Evolutionary conservation across 1,139 yeast genomes (phyloP).

Genomic region (Ashbya aceris): DNA sequence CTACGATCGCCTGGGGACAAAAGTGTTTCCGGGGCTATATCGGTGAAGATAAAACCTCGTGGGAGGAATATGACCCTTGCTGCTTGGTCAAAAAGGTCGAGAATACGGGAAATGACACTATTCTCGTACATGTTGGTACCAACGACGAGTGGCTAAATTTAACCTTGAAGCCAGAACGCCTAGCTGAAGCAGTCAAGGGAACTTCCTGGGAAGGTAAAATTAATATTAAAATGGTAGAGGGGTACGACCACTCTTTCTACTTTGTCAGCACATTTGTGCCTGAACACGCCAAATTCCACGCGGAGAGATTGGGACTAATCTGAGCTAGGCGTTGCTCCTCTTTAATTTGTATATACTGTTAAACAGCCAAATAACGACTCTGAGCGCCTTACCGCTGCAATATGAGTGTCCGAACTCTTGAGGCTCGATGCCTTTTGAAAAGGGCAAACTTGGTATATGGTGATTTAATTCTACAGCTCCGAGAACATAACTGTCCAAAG

Average conservation of each 20-base stretch:
- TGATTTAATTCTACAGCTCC: no score
- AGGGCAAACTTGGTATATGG: no score
- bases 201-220: constrained; percentile 54
- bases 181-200: constrained; percentile 55
- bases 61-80: constrained; percentile 79
- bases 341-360: background rate
- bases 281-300: constrained; percentile 83
- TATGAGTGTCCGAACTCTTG: no score
- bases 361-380: background rate
- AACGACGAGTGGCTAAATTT: constrained; percentile 61
- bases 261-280: constrained; percentile 74
- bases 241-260: constrained; percentile 86
- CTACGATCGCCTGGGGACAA: constrained; percentile 72
- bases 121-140: constrained; percentile 78
- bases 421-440: no score
- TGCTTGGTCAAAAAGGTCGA: constrained; percentile 50
- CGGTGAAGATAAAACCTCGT: constrained; percentile 45
- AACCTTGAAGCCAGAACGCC: constrained; percentile 71
- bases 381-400: no score
- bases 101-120: constrained; percentile 36
- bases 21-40: constrained; percentile 76
- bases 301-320: constrained; percentile 56
- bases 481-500: no score
- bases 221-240: constrained; percentile 58
- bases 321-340: constrained; percentile 2